Evolutionary conservation across 2,329 filamentous ascomycete genomes (phyloP), one percentile per base, ranked within the genome.

Genomic region (Claviceps arundinis): DNA sequence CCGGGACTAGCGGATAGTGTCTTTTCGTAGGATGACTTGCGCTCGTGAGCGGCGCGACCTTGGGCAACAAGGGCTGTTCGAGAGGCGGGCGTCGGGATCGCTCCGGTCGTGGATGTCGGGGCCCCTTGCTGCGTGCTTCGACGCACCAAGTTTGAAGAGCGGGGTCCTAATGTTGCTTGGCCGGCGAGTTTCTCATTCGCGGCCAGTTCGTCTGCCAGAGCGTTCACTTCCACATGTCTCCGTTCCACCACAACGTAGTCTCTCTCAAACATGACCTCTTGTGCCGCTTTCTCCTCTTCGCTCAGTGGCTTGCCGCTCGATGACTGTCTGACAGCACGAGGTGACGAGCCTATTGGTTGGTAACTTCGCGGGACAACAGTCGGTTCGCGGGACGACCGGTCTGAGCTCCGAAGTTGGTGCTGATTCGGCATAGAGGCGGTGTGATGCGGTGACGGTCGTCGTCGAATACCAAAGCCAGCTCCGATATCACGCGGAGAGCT

Each of bases 171-270:
- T 65, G 54, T 74, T 69, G 54, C 74, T 69, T 57, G 79, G 16
- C 58, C 56, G 11, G 61, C 76, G 22, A 82, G 69, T 48, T 82
- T 82, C 47, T 87, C 86, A 61, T 87, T 91, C 50, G 89, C 86
- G 45, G 89, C 90, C 63, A 98, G 74, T 68, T 97, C 91, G 67
- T 98, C 93, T 22, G 93, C 93, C 61, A 98, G 85, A 2, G 93
- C 93, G 65, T 98, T 97, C 49, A 98, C 91, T 66, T 97, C 91
- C 11, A 98, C 90, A 19, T 89, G 86, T 57, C 85, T 83, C 72
- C 96, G 95, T 70, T 98, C 93, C 13, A 98, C 88, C 26, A 97
- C 76, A 19, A 98, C 91, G 61, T 97, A 98, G 58, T 97, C 93
- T 57, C 91, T 82, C 64, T 95, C 90, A 60, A 95, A 86, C 1